Evolutionary conservation across 1,139 yeast species (phyloP).

Genomic region (Debaryomyces robertsiae): DNA sequence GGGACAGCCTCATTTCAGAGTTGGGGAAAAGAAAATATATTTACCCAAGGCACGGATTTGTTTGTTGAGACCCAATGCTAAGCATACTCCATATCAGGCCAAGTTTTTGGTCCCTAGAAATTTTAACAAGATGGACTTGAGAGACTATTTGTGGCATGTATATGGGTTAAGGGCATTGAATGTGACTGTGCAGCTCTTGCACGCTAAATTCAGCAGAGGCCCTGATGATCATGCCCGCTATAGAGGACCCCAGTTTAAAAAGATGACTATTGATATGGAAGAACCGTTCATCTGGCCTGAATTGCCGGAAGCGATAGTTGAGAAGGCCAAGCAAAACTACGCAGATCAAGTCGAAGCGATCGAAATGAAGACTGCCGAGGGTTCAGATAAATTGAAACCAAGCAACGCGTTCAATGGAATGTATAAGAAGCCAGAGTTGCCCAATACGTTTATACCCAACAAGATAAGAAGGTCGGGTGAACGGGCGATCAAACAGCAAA

Average conservation of each 20-base stretch:
- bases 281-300: conserved; percentile 96
- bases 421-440: conserved; percentile 68
- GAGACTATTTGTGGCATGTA: conserved; percentile 87
- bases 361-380: conserved; percentile 39
- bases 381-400: conserved; percentile 72
- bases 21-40: conserved; percentile 72
- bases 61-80: conserved; percentile 84
- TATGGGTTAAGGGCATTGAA: conserved; percentile 88
- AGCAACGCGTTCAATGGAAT: conserved; percentile 77
- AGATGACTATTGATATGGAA: conserved; percentile 93
- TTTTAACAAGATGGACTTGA: conserved; percentile 85
- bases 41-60: conserved; percentile 85
- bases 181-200: conserved; percentile 81
- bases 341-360: conserved; percentile 33
- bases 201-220: conserved; percentile 66
- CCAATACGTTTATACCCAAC: conserved; percentile 71
- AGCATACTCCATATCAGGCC: conserved; percentile 94
- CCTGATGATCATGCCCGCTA: conserved; percentile 68
- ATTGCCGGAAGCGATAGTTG: conserved; percentile 40
- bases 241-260: conserved; percentile 80
- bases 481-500: conserved; percentile 35
- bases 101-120: conserved; percentile 89
- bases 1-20: conserved; percentile 76
- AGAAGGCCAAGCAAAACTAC: conserved; percentile 24
- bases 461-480: conserved; percentile 45